Evolutionary conservation across 257 asterid species (phyloP), one percentile per base, ranked within the genome.

Genomic region (Sherardia arvensis): DNA sequence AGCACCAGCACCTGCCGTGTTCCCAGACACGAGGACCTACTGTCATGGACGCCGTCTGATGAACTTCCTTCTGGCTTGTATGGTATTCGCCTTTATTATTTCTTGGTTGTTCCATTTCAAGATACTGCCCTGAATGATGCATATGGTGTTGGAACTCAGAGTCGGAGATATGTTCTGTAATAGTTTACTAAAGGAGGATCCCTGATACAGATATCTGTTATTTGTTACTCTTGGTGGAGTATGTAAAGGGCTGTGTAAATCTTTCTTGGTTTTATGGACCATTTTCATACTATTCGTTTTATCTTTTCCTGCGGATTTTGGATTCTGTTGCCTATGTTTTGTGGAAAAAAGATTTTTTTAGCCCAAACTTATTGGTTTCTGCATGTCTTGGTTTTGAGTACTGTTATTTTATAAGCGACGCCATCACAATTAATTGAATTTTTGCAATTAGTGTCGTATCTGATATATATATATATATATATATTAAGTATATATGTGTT

Each of bases 91-190:
- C 66, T 80, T 80, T 53, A 71, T 80, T n/a, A 72, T 80, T 62
- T 80, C 85, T 10, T 80, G 85, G 85, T 80, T 80, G 34, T 80
- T 80, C 71, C 85, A 80, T 72, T 80, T 77, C 71, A 77, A 74
- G 30, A 59, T 80, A 28, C 61, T 77, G 51, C 77, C 76, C 4
- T 80, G 76, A 77, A 62, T n/a, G n/a, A 14, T 3, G 51, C 51
- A 15, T 48, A 48, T 17, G 51, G 8, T 48, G n/a, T 7, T 43
- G 62, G 17, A 36, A 45, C 5, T 36, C 40, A 14, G 26, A 8
- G 51, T n/a, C n/a, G n/a, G n/a, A n/a, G n/a, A n/a, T n/a, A 4
- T 10, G 23, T 29, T 66, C 27, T 72, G 72, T 66, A 58, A 59
- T 71, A 71, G 27, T 59, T 9, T 43, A 27, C 69, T 43, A 47